These are phyloP conservation scores for Lichtheimia corymbifera DNA, from an alignment of 371 early-diverging fungal genomes.

Conservation along the genomic window DNA sequence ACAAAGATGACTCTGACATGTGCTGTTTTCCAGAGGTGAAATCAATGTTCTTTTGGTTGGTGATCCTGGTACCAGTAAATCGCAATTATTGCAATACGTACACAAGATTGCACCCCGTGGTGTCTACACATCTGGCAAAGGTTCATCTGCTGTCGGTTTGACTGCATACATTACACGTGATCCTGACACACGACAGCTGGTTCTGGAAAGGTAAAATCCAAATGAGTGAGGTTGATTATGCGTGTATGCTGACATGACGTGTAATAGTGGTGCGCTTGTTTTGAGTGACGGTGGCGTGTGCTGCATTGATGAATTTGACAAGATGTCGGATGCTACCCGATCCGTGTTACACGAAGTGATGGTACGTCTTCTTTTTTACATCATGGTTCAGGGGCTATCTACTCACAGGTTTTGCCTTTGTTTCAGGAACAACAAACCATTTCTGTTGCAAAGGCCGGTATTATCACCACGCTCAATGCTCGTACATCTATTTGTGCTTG, in stretches of 20 bases:
- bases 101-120: constrained; percentile 97
- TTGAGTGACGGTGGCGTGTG: constrained; percentile 98
- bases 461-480: constrained; percentile 99
- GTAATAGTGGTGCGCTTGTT: constrained; percentile 94
- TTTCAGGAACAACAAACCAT: constrained; percentile 98
- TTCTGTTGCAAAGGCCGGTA: constrained; percentile 99
- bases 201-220: constrained; percentile 81
- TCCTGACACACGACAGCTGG: constrained; percentile 95
- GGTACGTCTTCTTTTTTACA: constrained; percentile 47
- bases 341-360: constrained; percentile 99
- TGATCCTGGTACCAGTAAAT: constrained; percentile 99
- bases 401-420: background rate
- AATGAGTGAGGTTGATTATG: background rate
- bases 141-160: constrained; percentile 98
- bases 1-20: background rate
- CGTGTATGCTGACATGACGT: background rate
- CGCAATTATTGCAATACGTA: constrained; percentile 95
- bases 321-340: constrained; percentile 97
- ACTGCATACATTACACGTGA: constrained; percentile 99
- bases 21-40: constrained; percentile 74
- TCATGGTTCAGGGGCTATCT: background rate
- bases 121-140: constrained; percentile 99
- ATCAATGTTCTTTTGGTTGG: constrained; percentile 98
- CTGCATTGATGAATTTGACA: constrained; percentile 99
- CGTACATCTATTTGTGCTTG: constrained; percentile 98